phyloP scores from a whole-genome alignment of 108 stramenopile genomes.

The Asterionellopsis glacialis region DNA sequence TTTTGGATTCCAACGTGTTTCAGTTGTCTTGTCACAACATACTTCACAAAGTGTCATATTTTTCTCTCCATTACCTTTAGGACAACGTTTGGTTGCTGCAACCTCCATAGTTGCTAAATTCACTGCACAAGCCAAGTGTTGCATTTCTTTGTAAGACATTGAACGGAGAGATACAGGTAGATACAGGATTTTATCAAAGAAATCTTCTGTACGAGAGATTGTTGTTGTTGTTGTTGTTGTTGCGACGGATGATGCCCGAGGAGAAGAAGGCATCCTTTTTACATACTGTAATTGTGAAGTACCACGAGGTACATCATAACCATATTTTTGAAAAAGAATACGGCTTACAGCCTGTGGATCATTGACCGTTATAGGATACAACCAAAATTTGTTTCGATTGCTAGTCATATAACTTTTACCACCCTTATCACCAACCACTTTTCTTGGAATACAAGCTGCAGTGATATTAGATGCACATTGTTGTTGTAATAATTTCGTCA shows the following conservation, averaged over 20 bases:
- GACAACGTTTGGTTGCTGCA: background rate
- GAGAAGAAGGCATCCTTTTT: background rate
- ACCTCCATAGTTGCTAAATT: background rate
- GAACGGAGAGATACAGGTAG: conserved; percentile 51
- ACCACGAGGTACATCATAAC: conserved; percentile 63
- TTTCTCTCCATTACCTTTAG: conserved; percentile 5
- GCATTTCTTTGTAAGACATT: conserved; percentile 25
- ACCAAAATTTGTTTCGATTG: conserved; percentile 22
- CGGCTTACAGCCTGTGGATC: conserved; percentile 33
- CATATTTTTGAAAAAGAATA: conserved; percentile 20
- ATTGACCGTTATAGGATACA: conserved; percentile 41
- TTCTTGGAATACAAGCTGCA: too few species aligned
- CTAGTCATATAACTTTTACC: too few species aligned
- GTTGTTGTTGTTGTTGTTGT: too few species aligned
- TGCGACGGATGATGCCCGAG: background rate
- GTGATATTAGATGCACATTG: background rate
- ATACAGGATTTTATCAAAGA: conserved; percentile 63
- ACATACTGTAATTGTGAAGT: conserved; percentile 67
- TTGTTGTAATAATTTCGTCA: conserved; percentile 1
- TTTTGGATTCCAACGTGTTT: background rate
- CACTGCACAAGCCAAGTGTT: conserved; percentile 23
- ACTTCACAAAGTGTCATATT: conserved; percentile 5
- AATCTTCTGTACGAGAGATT: conserved; percentile 22
- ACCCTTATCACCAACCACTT: too few species aligned
- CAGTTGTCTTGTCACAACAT: background rate